A percentile compares a stretch with the other conserved stretches of the same genome.
Evolutionary conservation across 148 eudicot species (phyloP).

Genomic region (Rheum nobile): DNA sequence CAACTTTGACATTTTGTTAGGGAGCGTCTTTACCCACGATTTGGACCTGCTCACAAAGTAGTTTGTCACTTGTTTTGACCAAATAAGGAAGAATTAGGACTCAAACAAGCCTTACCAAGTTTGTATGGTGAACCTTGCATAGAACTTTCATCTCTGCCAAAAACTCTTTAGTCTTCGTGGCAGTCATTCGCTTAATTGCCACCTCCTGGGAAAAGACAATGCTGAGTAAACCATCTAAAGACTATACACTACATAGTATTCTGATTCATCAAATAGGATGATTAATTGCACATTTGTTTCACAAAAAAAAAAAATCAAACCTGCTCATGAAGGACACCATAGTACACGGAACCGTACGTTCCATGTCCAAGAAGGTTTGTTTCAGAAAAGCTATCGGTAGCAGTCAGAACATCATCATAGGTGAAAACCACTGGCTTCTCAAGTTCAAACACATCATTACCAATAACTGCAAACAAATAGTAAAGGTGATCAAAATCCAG

Average conservation of each 20-base stretch:
- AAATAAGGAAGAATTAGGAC: not conserved
- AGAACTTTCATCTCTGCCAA: slow-evolving; percentile 89
- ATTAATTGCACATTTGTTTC: not conserved
- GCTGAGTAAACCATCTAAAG: not conserved
- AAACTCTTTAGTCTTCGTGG: slow-evolving; percentile 83
- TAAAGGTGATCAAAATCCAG: not conserved
- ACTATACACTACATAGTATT: not conserved
- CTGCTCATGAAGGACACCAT: slow-evolving; percentile 81
- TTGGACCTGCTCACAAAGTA: not conserved
- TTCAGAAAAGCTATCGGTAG: slow-evolving; percentile 81
- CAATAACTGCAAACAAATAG: slow-evolving; percentile 37
- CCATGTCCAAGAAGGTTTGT: slow-evolving; percentile 95
- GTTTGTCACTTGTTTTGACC: not conserved
- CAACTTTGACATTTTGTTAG: not conserved
- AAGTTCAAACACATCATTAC: slow-evolving; percentile 72
- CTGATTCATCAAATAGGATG: not conserved
- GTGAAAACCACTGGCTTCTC: slow-evolving; percentile 82
- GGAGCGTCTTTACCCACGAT: not conserved
- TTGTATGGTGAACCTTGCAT: slow-evolving; percentile 93
- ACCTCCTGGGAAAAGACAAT: slow-evolving; percentile 42
- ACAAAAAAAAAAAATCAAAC: slow-evolving; percentile 21
- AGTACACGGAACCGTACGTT: slow-evolving; percentile 88
- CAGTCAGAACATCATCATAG: slow-evolving; percentile 53
- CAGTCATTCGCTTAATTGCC: slow-evolving; percentile 95
- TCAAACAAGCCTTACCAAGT: slow-evolving; percentile 47